These are phyloP conservation scores for Penicillium paxilli DNA, from an alignment of 495 filamentous ascomycete genomes.

Conservation along the genomic window DNA sequence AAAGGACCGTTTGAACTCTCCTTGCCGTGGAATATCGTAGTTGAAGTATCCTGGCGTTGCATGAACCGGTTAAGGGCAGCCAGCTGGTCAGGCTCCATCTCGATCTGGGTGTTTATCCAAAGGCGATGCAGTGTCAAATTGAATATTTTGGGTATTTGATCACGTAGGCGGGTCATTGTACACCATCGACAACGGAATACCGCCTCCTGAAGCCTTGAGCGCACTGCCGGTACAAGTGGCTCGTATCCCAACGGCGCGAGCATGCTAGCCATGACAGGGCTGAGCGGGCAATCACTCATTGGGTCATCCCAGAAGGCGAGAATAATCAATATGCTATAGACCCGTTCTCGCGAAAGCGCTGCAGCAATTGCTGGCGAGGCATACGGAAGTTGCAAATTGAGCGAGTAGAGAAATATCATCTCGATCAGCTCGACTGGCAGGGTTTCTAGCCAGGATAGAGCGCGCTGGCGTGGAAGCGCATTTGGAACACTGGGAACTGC, in stretches of 20 bases:
- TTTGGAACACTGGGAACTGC: too few relatives aligned
- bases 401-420: slow-evolving; percentile 49
- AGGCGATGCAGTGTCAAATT: slow-evolving; percentile 30
- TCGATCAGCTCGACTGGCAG: slow-evolving; percentile 57
- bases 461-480: slow-evolving; percentile 21
- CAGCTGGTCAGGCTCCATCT: slow-evolving; percentile 21
- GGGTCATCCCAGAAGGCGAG: slow-evolving; percentile 42
- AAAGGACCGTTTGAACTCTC: too few relatives aligned
- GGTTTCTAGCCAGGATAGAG: slow-evolving; percentile 44
- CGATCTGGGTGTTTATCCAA: slow-evolving; percentile 32
- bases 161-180: slow-evolving; percentile 30
- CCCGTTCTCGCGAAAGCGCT: slow-evolving; percentile 42
- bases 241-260: slow-evolving; percentile 36
- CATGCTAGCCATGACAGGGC: slow-evolving; percentile 22
- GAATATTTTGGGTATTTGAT: slow-evolving; percentile 35
- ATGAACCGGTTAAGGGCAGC: slow-evolving; percentile 24
- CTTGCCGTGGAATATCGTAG: slow-evolving; percentile 17
- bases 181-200: slow-evolving; percentile 42
- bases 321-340: slow-evolving; percentile 40
- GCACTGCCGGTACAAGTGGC: slow-evolving; percentile 20
- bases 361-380: slow-evolving; percentile 38
- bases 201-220: slow-evolving; percentile 28
- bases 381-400: slow-evolving; percentile 49
- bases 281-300: background rate
- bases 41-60: slow-evolving; percentile 11